Conservation (phyloP, 768 basidiomycete species). For the Pisolithus tinctorius region DNA sequence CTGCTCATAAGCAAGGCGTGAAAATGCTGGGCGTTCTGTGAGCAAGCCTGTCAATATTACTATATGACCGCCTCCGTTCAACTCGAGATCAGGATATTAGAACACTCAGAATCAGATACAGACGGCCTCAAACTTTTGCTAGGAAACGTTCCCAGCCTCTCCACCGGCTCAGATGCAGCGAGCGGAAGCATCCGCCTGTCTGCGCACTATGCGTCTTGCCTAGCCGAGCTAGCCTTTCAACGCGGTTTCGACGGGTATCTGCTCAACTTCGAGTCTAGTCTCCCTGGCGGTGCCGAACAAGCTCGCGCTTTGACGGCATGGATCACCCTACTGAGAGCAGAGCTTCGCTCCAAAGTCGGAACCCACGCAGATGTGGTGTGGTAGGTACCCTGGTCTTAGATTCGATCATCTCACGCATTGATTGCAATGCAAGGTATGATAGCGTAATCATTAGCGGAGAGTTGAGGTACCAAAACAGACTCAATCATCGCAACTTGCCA, state of each 20-base stretch:
- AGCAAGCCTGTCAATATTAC: constrained; percentile 28
- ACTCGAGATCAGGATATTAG: constrained; percentile 50
- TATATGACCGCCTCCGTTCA: constrained; percentile 16
- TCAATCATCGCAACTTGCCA: constrained; percentile 63
- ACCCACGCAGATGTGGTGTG: constrained; percentile 65
- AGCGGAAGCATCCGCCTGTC: constrained; percentile 45
- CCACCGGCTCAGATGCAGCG: constrained; percentile 37
- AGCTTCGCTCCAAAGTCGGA: constrained; percentile 56
- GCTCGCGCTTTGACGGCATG: constrained; percentile 58
- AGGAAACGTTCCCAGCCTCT: constrained; percentile 31
- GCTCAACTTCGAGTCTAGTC: constrained; percentile 64
- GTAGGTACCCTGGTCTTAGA: constrained; percentile 29
- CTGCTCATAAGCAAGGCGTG: constrained; percentile 74
- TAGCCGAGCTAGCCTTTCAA: constrained; percentile 65
- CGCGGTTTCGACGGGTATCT: constrained; percentile 83
- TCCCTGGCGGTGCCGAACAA: constrained; percentile 48
- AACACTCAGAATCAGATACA: constrained; percentile 29
- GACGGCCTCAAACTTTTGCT: constrained; percentile 63
- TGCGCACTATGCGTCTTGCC: constrained; percentile 55
- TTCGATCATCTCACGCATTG: background rate
- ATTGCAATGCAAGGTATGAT: constrained; percentile 51
- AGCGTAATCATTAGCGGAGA: constrained; percentile 57
- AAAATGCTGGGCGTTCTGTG: constrained; percentile 77
- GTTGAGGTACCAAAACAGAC: constrained; percentile 67
- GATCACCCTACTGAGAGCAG: constrained; percentile 56